Evolutionary conservation across 2,329 filamentous ascomycete genomes (phyloP), one percentile per base, ranked within the genome.

Genomic region (Orbilia javanica): DNA sequence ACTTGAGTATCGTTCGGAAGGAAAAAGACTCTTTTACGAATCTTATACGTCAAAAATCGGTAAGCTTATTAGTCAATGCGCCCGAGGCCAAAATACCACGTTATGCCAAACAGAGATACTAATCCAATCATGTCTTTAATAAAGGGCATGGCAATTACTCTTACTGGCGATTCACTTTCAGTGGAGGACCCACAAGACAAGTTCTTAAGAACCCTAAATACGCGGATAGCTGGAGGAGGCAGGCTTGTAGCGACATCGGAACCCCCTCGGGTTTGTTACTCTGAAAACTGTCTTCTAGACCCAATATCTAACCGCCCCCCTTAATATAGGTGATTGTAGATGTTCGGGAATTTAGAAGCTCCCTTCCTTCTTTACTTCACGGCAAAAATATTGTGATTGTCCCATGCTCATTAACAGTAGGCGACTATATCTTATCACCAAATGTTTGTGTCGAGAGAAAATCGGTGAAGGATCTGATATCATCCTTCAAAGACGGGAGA

Each of bases 11-110:
- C 0, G 93, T 98, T 1, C 89, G 96, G n/a, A 89, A 93, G 74
- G 96, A 99, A 83, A 99, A 99, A 84, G 96, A 99, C 83, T 91
- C 94, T 0, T 99, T 99, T 82, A 97, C 95, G 1, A 93, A 92
- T 79, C 88, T 98, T 31, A 98, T 99, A 86, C 94, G 93, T 81
- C 96, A 99, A 85, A 93, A 95, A 77, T 93, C 93, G 52, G 86
- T 87, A 84, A 82, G 84, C n/a, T 4, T 25, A 20, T 7, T 13
- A 29, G 48, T 27, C 7, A 18, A 36, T 46, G 52, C 31, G 31
- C 13, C 22, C n/a, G 20, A 1, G 34, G 29, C 6, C 36, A 3
- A n/a, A 18, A 13, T 8, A 3, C 18, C 3, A 7, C 18, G 20
- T 4, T 48, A 3, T 10, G 22, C 36, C 1, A 46, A 10, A 44